phyloP scores from a whole-genome alignment of 148 eudicot genomes.

The Silene uniflora region DNA sequence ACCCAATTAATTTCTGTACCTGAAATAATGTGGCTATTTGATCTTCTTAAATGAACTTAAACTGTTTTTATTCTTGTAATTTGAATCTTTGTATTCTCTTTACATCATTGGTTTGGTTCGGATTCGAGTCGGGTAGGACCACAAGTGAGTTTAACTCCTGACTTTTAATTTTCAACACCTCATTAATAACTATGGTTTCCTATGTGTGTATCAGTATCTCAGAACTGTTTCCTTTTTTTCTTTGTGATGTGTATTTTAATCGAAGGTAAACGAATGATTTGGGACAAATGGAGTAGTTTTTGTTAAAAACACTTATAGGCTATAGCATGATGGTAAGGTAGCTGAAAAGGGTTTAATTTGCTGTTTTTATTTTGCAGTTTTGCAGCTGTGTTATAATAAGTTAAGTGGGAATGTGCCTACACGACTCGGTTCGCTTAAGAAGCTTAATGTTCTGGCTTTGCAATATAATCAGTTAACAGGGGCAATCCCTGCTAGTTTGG shows the following conservation, averaged over 20 bases:
- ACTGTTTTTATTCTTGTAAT: neutral
- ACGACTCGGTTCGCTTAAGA: conserved; percentile 64
- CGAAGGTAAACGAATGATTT: too few species aligned
- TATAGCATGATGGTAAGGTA: neutral
- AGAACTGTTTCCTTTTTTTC: too few species aligned
- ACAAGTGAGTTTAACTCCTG: too few species aligned
- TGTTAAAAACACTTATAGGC: too few species aligned
- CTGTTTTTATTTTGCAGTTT: conserved; percentile 41
- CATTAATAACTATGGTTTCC: neutral
- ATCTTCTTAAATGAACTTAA: neutral
- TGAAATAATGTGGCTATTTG: neutral
- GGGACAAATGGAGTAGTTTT: too few species aligned
- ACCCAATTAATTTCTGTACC: neutral
- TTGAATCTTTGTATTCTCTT: neutral
- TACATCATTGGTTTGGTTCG: neutral
- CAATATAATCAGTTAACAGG: conserved; percentile 70
- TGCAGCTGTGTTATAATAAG: conserved; percentile 84
- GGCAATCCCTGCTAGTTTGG: conserved; percentile 87
- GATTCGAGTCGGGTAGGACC: neutral
- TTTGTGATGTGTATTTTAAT: too few species aligned
- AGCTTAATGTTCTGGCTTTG: conserved; percentile 73
- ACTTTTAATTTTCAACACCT: neutral
- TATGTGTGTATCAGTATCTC: too few species aligned
- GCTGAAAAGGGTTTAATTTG: conserved; percentile 23
- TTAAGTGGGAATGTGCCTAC: conserved; percentile 70